Conservation (phyloP, 2,329 filamentous ascomycete species). For the Aspergillus nomiae region DNA sequence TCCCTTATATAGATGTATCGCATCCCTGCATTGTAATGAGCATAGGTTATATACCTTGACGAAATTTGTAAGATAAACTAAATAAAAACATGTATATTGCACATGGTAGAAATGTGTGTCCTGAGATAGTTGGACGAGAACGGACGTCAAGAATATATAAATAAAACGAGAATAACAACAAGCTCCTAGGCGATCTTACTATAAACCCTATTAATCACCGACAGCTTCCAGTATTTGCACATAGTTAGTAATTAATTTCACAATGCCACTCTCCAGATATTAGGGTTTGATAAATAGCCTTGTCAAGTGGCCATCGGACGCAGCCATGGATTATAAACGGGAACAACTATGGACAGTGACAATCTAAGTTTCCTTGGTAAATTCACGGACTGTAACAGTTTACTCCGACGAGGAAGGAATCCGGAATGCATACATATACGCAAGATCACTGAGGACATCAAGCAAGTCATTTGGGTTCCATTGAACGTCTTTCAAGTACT, state of each 20-base stretch:
- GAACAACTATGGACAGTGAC: no score
- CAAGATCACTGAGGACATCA: neutral
- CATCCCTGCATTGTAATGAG: neutral
- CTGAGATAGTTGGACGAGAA: neutral
- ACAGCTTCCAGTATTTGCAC: no score
- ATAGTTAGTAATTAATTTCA: no score
- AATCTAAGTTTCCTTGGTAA: no score
- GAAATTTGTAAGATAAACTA: neutral
- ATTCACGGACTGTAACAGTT: neutral
- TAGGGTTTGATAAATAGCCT: no score
- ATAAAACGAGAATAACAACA: no score
- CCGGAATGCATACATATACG: neutral
- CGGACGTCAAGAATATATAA: neutral
- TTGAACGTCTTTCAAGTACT: no score
- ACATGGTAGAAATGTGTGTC: neutral
- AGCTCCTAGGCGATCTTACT: no score
- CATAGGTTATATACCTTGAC: neutral
- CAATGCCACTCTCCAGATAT: no score
- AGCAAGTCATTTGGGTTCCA: neutral
- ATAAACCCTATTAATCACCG: no score
- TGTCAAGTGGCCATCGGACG: no score
- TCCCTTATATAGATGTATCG: neutral
- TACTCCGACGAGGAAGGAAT: neutral
- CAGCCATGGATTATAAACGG: no score
- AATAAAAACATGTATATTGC: neutral